Evolutionary conservation across 805 yeast genomes (phyloP), one percentile per base, ranked within the genome.

Genomic region (Candida lessepsii): DNA sequence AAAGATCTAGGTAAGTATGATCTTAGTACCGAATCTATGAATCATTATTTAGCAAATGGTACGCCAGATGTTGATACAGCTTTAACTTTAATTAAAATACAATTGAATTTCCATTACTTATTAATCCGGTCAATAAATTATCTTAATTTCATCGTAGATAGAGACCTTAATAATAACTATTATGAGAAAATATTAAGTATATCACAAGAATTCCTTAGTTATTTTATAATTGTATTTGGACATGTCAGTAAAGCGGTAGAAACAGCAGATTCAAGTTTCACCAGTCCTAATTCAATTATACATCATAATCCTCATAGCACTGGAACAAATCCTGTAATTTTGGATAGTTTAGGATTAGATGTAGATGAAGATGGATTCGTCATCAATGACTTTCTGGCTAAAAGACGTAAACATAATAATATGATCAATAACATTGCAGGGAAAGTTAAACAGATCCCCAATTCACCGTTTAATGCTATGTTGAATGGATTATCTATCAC

Each of bases 351-450:
- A 36, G 71, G 68, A 7, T 44, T 67, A 20, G 71, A 66, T 48
- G 62, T 65, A 14, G 71, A 70, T 42, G 73, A 69, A 34, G 74
- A 68, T 46, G 75, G 75, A 17, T 67, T 67, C 49, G 67, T 69
- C 5, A 66, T 68, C 11, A 69, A 69, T 44, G 73, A 68, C 51
- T 68, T 67, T 45, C 61, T 66, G 6, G 70, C 61, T 3, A 67
- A 66, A 47, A 50, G 71, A 37, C 54, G 65, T 35, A 35, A 46
- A 7, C 46, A 48, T 32, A 42, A 29, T 20, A 42, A 45, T 13
- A 17, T 37, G 29, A 9, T 19, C 6, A 36, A 33, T 13, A 31
- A 40, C 16, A 31, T 41, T n/a, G 31, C 30, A 15, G 38, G 43
- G 6, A 54, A 51, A 33, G 47, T 52, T 10, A 57, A 53, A 25